Evolutionary conservation across 2,329 filamentous ascomycete genomes (phyloP).

Genomic region (Penicillium occitanis): DNA sequence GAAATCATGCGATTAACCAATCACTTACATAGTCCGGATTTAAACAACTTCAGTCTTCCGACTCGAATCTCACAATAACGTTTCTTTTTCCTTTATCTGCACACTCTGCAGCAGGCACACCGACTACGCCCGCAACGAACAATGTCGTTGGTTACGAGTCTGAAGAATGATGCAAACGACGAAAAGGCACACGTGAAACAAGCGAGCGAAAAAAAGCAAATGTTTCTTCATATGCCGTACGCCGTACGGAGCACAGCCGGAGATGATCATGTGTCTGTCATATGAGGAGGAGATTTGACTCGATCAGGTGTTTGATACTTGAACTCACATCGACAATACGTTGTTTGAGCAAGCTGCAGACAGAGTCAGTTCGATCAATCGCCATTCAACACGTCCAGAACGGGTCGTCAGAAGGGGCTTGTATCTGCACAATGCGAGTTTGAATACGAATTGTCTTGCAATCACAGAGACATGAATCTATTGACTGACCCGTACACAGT

Average conservation of each 20-base stretch:
- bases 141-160: neutral
- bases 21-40: neutral
- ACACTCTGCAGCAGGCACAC: slow-evolving; percentile 1
- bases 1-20: neutral
- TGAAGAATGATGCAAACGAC: neutral
- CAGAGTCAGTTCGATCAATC: neutral
- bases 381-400: neutral
- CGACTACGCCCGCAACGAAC: neutral
- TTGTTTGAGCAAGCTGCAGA: neutral
- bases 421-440: neutral
- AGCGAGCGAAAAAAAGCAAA: neutral
- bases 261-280: slow-evolving; percentile 9
- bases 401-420: neutral
- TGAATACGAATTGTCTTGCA: neutral
- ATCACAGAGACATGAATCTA: neutral
- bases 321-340: neutral
- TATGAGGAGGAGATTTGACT: neutral
- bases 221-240: neutral
- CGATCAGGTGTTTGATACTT: neutral
- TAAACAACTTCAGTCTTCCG: neutral
- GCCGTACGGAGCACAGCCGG: neutral
- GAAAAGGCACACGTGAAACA: neutral
- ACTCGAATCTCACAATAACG: neutral
- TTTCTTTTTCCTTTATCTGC: neutral
- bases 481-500: neutral